These are phyloP conservation scores for Candida piceae DNA, from an alignment of 805 yeast genomes.

Conservation along the genomic window DNA sequence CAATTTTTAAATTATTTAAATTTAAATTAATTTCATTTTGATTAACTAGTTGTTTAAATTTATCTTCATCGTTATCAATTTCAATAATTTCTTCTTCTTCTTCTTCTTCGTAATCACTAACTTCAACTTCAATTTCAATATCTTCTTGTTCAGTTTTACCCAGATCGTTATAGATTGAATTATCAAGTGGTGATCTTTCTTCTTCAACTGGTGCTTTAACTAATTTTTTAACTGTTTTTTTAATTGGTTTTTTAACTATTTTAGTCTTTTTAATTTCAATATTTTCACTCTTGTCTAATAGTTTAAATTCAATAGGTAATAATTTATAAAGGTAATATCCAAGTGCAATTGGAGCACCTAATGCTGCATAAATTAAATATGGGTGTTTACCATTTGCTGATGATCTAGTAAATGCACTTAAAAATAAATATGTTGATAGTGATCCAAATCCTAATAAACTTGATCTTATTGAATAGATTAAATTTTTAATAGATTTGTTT, in stretches of 20 bases:
- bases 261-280: background rate
- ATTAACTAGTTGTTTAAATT: constrained; percentile 32
- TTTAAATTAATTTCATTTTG: constrained; percentile 33
- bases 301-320: constrained; percentile 23
- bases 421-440: constrained; percentile 46
- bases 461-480: constrained; percentile 21
- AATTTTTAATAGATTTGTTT: constrained; percentile 11
- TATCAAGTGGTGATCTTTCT: constrained; percentile 39
- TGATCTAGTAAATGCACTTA: constrained; percentile 51
- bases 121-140: constrained; percentile 20
- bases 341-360: constrained; percentile 45
- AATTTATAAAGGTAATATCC: constrained; percentile 24
- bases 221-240: constrained; percentile 16
- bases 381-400: constrained; percentile 62
- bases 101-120: constrained; percentile 8
- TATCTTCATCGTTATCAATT: constrained; percentile 29
- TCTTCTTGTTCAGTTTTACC: constrained; percentile 30
- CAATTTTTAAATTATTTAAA: constrained; percentile 31
- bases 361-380: constrained; percentile 60
- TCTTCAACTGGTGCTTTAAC: constrained; percentile 13
- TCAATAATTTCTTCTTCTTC: constrained; percentile 27
- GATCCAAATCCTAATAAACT: constrained; percentile 36
- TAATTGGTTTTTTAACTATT: constrained; percentile 8
- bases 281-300: constrained; percentile 15
- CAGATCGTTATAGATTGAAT: constrained; percentile 40